These are phyloP conservation scores for Salix caprea DNA, from an alignment of 345 rosid genomes.

Conservation along the genomic window DNA sequence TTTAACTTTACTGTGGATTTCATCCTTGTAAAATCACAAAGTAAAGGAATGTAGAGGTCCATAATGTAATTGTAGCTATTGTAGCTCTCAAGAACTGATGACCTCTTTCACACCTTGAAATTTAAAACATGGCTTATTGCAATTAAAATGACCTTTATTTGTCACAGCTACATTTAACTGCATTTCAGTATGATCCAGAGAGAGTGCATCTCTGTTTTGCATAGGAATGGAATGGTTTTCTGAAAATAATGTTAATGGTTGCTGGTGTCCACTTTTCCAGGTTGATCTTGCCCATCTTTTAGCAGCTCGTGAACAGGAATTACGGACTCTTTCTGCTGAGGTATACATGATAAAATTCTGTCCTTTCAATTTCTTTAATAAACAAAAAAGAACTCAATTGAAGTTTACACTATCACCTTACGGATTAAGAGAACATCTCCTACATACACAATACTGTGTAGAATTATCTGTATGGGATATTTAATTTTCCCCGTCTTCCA, in stretches of 20 bases:
- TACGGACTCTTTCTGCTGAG: constrained; percentile 90
- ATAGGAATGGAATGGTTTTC: background rate
- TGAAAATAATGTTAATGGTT: constrained; percentile 2
- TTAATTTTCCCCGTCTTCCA: background rate
- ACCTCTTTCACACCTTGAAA: background rate
- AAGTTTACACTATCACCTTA: background rate
- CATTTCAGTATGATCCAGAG: background rate
- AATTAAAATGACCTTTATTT: background rate
- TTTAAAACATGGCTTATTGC: background rate
- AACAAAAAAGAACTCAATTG: too few relatives aligned
- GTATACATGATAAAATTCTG: constrained; percentile 24
- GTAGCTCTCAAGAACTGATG: background rate
- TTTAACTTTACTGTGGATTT: background rate
- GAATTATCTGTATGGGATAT: background rate
- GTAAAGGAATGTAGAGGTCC: background rate
- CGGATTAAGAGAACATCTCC: background rate
- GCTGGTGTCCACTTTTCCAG: constrained; percentile 36
- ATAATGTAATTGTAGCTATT: background rate
- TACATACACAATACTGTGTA: too few relatives aligned
- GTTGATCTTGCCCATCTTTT: constrained; percentile 91
- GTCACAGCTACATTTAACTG: background rate
- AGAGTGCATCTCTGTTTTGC: background rate
- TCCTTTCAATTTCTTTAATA: background rate
- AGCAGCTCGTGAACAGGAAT: constrained; percentile 92
- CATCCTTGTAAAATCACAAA: background rate